These are phyloP conservation scores for Beauveria bassiana DNA, from an alignment of 2,329 filamentous ascomycete genomes.

Conservation along the genomic window DNA sequence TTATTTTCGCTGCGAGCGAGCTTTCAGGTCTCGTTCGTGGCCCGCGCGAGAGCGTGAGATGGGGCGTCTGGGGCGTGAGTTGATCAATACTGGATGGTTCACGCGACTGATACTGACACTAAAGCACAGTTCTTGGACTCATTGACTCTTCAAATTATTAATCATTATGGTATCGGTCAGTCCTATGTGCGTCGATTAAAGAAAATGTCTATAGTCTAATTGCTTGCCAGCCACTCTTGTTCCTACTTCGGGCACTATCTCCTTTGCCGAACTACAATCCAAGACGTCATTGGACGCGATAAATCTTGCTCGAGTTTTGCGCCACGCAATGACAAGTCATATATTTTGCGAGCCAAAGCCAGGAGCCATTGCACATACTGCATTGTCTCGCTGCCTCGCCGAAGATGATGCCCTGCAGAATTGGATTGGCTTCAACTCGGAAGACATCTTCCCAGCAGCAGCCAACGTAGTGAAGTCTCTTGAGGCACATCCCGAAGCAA, in stretches of 20 bases:
- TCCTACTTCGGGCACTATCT: conserved; percentile 37
- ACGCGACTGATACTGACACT: neutral
- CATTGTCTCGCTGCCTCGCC: conserved; percentile 42
- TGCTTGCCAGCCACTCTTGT: conserved; percentile 38
- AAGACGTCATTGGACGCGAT: conserved; percentile 39
- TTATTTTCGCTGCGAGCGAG: conserved; percentile 42
- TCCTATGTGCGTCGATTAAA: neutral
- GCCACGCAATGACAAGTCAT: conserved; percentile 49
- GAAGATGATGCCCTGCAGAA: conserved; percentile 40
- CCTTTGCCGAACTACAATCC: conserved; percentile 36
- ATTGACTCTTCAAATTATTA: conserved; percentile 42
- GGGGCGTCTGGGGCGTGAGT: conserved; percentile 44
- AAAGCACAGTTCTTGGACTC: conserved; percentile 38
- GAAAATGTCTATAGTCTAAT: conserved; percentile 8
- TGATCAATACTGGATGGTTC: conserved; percentile 11
- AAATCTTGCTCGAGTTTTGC: conserved; percentile 43
- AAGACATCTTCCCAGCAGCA: conserved; percentile 45
- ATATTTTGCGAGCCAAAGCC: conserved; percentile 47
- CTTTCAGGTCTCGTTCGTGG: conserved; percentile 40
- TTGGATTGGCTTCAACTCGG: conserved; percentile 48
- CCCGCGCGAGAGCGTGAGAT: conserved; percentile 42
- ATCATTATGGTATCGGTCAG: conserved; percentile 42
- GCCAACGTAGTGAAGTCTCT: conserved; percentile 39
- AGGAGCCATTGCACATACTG: conserved; percentile 46
- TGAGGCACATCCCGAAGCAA: conserved; percentile 37